Evolutionary conservation across 1,139 yeast species (phyloP), one percentile per base, ranked within the genome.

Genomic region (Groenewaldozyma auringiensis): DNA sequence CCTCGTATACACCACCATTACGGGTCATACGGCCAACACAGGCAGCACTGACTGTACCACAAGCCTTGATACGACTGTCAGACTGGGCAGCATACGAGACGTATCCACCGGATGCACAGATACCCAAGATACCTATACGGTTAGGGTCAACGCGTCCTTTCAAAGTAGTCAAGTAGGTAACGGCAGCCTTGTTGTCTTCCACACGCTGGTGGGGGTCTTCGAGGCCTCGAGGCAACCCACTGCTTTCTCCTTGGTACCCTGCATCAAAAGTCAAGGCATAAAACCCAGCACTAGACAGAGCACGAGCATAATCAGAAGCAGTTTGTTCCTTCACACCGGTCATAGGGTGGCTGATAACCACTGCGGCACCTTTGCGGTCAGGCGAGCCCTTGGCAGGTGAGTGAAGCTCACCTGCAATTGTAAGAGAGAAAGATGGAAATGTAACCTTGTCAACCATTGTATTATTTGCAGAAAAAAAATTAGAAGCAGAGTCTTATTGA

Each of bases 61-160:
- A 29, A 21, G 41, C 50, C 37, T 44, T 46, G 43, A 52, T 40
- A 2, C 55, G 51, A 6, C 22, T 31, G 20, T 52, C 55, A 21
- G 36, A 29, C 34, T 40, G 45, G 3, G 53, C 48, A 1, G 54
- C 55, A 14, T 32, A 31, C 11, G 41, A 22, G 18, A 43, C 18
- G 32, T 52, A 52, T 13, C 50, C 53, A 2, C 55, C 55, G 3
- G 47, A 42, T 1, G 49, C 52, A 27, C 56, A 53, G 21, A 53
- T 44, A 0, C 56, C 56, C 2, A 52, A 41, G 1, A 33, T 45
- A 9, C 47, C 48, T 27, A 50, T 43, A 18, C 31, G 27, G 36
- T 52, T 51, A 8, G 16, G 25, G 34, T 50, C 52, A 4, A 53
- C 46, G 32, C 37, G 39, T 0, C 33, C 34, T 8, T 35, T 46